phyloP scores from a whole-genome alignment of 2,329 filamentous ascomycete species.

The Scedosporium dehoogii region DNA sequence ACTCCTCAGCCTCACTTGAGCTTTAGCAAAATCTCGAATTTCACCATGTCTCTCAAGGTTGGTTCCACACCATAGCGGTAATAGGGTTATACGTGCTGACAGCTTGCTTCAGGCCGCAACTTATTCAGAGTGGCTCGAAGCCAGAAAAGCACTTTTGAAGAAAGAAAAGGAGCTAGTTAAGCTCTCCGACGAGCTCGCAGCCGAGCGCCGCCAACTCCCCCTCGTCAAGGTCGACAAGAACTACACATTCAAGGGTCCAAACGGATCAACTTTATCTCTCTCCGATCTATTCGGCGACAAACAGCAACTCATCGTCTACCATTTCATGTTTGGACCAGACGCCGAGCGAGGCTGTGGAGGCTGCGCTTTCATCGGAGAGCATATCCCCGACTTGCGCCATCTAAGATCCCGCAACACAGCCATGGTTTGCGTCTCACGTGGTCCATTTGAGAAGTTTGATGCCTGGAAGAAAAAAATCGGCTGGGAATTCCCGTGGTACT shows the following conservation, averaged over 20 bases:
- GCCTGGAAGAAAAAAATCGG: constrained; percentile 25
- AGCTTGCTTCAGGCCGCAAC: constrained; percentile 17
- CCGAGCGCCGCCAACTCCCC: constrained; percentile 24
- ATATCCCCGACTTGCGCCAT: constrained; percentile 26
- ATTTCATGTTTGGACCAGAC: constrained; percentile 33
- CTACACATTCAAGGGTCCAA: constrained; percentile 24
- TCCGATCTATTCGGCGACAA: constrained; percentile 22
- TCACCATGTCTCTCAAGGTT: not conserved
- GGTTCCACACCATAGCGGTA: not conserved
- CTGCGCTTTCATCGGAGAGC: constrained; percentile 27
- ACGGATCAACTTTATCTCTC: constrained; percentile 16
- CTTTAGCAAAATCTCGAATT: not conserved
- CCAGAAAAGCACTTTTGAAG: constrained; percentile 21
- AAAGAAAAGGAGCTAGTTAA: constrained; percentile 24
- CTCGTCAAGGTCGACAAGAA: constrained; percentile 27
- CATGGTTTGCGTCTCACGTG: constrained; percentile 28
- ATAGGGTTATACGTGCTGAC: not conserved
- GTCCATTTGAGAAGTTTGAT: constrained; percentile 24
- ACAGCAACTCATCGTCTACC: constrained; percentile 30
- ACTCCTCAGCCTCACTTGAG: not conserved
- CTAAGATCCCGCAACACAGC: constrained; percentile 26
- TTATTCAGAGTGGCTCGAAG: constrained; percentile 23
- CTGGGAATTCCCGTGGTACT: constrained; percentile 32
- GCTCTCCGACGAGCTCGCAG: constrained; percentile 18
- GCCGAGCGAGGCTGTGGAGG: constrained; percentile 25